phyloP scores from a whole-genome alignment of 352 stramenopile genomes.

The Phytophthora tentaculata region DNA sequence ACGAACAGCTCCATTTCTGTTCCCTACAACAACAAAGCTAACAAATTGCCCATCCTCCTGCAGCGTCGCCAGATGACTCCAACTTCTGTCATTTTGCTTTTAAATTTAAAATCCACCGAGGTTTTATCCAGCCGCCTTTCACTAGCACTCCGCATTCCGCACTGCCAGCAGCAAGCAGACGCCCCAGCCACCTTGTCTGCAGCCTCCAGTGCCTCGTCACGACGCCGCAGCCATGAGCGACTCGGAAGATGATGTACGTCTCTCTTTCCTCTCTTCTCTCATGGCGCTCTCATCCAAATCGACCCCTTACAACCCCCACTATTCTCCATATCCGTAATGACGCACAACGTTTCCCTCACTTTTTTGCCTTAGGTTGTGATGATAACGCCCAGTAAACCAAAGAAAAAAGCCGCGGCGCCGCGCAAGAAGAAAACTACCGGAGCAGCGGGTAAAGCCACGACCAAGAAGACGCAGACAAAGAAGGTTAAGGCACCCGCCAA shows the following conservation, averaged over 20 bases:
- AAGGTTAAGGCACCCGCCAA: slow-evolving; percentile 44
- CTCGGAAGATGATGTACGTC: slow-evolving; percentile 59
- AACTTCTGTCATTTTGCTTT: slow-evolving; percentile 14
- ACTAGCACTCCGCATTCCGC: slow-evolving; percentile 27
- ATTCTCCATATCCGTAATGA: slow-evolving; percentile 2
- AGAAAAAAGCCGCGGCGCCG: slow-evolving; percentile 26
- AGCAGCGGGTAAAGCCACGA: slow-evolving; percentile 33
- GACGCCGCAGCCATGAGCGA: slow-evolving; percentile 43
- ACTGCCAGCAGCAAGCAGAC: slow-evolving; percentile 17
- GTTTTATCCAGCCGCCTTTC: slow-evolving; percentile 19
- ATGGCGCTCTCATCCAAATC: not conserved
- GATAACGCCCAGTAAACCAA: slow-evolving; percentile 25
- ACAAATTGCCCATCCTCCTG: not conserved
- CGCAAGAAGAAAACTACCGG: slow-evolving; percentile 42
- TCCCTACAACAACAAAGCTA: not conserved
- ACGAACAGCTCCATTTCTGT: not conserved
- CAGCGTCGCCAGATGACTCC: slow-evolving; percentile 10
- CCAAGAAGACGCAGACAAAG: slow-evolving; percentile 45
- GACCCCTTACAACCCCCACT: not conserved
- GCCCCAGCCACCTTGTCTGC: not conserved
- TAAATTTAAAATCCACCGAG: slow-evolving; percentile 19
- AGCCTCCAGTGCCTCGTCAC: not conserved
- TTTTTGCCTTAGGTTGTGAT: slow-evolving; percentile 30
- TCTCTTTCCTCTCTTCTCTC: slow-evolving; percentile 4
- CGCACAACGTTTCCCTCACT: slow-evolving; percentile 12